Evolutionary conservation across 352 stramenopile genomes (phyloP), one percentile per base, ranked within the genome.

Genomic region (Pythium guiyangense): DNA sequence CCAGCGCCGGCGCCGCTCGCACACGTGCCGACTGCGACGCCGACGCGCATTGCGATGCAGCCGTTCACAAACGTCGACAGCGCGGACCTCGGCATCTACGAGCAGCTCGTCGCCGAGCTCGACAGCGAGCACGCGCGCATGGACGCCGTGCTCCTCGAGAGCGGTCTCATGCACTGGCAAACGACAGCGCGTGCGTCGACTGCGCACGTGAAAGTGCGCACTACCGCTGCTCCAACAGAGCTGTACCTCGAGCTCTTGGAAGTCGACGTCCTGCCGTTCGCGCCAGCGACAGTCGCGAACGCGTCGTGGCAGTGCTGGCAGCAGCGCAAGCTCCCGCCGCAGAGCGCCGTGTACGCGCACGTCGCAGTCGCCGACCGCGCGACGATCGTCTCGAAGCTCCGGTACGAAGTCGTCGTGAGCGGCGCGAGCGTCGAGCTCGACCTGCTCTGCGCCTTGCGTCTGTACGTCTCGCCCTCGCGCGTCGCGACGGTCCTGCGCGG

Each of bases 291-390:
- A 39, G 56, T 62, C 14, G 49, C 45, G 22, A 43, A 40, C 2
- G 39, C 51, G 29, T 20, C 6, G 17, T 62, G 56, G 56, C 47
- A 51, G 29, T 62, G 45, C 35, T 60, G 54, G 34, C 44, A 54
- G 10, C 54, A 34, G 3, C 54, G 52, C 20, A 40, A 42, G 18
- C 35, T 58, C 40, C 52, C 18, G 5, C 20, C 3, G 40, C 49
- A 11, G 42, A 50, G n/a, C n/a, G n/a, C n/a, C n/a, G n/a, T n/a
- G n/a, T n/a, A n/a, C n/a, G n/a, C n/a, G n/a, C n/a, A n/a, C n/a
- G n/a, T n/a, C n/a, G n/a, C n/a, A n/a, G n/a, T n/a, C n/a, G n/a
- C n/a, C n/a, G 17, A 18, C 42, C n/a, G n/a, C n/a, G n/a, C n/a
- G 2, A 58, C 42, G 3, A 25, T 58, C 18, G 2, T 51, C 11